Base-by-base conservation (phyloP, 768 basidiomycete genomes). In the Kwoniella dendrophila region DNA sequence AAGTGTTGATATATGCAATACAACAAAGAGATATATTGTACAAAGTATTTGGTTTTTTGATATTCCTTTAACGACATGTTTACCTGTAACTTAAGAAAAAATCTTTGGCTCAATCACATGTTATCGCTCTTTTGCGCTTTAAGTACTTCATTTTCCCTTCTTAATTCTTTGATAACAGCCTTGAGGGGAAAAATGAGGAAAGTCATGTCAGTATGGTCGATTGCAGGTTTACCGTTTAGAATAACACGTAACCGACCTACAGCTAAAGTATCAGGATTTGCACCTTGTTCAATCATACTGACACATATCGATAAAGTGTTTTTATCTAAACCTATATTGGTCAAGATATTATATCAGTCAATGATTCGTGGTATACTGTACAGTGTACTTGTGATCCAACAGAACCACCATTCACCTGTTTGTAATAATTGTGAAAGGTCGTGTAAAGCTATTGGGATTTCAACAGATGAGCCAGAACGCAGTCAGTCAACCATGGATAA, bases 301-400 rank as follows among this genome's bases (percentile, higher is more conserved):
- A 95, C 86, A 76, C 92, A 95, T 26, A 89, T 92, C 34, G 89
- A 90, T n/a, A 95, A 84, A 2, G 90, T 90, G 74, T 92, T 89
- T 71, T 89, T 90, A 81, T 94, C 91, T 41, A 95, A 83, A 59
- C 88, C 75, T 76, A 43, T 20, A 8, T 43, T 11, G 20, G 12
- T 20, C 18, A 33, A 32, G 2, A 38, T 3, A 32, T 49, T 12
- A 24, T 62, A 26, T 59, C 26, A 16, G 36, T 29, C 22, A 33
- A n/a, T 27, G 14, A 58, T 40, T 6, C 32, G 34, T 16, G 16
- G 22, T 27, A 18, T 30, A 22, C 30, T 30, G 55, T 12, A 44
- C 33, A 50, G 24, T 32, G 18, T 29, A 51, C 48, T 18, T 22
- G 8, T 12, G n/a, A n/a, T n/a, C n/a, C n/a, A n/a, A n/a, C n/a